Conservation (phyloP, 768 basidiomycete species). For the Pulveroboletus sp. region DNA sequence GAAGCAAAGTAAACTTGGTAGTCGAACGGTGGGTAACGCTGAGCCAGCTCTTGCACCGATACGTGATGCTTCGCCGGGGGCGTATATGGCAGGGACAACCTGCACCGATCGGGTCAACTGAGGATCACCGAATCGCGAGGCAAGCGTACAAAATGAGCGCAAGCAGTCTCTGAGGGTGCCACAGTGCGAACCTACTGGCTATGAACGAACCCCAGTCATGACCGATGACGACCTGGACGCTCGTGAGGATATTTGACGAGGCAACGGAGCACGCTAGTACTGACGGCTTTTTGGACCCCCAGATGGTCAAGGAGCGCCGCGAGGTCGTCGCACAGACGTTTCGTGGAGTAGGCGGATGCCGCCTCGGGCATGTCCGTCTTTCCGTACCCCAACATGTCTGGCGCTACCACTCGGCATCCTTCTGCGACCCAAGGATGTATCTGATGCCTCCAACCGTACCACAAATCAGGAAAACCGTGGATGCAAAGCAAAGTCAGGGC, state of each 20-base stretch:
- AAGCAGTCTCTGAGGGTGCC: conserved; percentile 60
- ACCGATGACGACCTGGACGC: conserved; percentile 57
- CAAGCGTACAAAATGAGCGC: conserved; percentile 57
- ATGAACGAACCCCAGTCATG: conserved; percentile 79
- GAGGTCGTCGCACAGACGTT: conserved; percentile 57
- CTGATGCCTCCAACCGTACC: conserved; percentile 74
- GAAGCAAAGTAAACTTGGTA: conserved; percentile 70
- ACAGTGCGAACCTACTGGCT: conserved; percentile 64
- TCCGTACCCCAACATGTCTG: conserved; percentile 56
- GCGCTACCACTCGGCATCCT: conserved; percentile 60
- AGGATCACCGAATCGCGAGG: background rate
- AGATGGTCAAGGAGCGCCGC: conserved; percentile 60
- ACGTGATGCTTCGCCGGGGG: conserved; percentile 52
- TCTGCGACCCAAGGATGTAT: conserved; percentile 63
- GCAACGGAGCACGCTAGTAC: conserved; percentile 19
- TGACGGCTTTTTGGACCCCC: conserved; percentile 49
- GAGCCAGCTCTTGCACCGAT: conserved; percentile 48
- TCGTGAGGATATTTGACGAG: background rate
- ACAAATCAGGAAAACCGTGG: conserved; percentile 77
- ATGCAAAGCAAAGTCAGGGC: conserved; percentile 59
- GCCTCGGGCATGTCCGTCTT: conserved; percentile 58
- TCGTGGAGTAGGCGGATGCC: conserved; percentile 53
- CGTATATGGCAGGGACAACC: conserved; percentile 62
- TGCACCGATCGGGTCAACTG: conserved; percentile 25
- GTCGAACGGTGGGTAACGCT: conserved; percentile 51